phyloP scores from a whole-genome alignment of 2,329 filamentous ascomycete genomes.

The Scytalidium sp. region DNA sequence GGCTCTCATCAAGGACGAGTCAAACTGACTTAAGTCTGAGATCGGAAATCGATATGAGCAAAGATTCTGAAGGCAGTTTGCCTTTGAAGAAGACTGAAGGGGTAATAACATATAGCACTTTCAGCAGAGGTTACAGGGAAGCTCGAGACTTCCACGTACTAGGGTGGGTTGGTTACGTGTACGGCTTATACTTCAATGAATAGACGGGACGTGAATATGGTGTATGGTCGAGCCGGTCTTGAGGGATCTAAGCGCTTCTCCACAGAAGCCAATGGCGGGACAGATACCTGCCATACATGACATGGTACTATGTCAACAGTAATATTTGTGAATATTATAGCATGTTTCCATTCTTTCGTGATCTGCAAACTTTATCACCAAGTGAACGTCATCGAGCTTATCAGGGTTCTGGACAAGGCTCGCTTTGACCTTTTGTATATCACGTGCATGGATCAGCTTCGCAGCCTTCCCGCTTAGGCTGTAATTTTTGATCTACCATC shows the following conservation, averaged over 20 bases:
- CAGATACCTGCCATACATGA: not conserved
- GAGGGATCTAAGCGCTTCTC: not conserved
- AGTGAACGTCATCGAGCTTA: not conserved
- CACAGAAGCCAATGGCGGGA: not conserved
- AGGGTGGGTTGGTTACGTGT: not conserved
- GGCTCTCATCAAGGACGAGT: slow-evolving; percentile 92
- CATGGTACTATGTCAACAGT: not conserved
- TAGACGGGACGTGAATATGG: not conserved
- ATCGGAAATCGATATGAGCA: slow-evolving; percentile 19
- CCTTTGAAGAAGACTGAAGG: not conserved
- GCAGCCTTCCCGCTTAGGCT: not conserved
- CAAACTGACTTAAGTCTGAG: slow-evolving; percentile 56
- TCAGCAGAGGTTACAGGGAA: not conserved
- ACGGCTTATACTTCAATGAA: not conserved
- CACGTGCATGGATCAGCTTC: not conserved
- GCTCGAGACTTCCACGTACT: not conserved
- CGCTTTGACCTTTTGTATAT: not conserved
- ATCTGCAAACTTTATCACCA: no score
- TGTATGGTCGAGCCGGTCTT: not conserved
- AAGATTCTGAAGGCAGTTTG: not conserved
- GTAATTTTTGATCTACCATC: not conserved
- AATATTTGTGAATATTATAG: not conserved
- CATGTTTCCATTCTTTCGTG: not conserved
- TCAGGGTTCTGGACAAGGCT: not conserved
- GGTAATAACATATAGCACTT: not conserved